Evolutionary conservation across 2,329 filamentous ascomycete species (phyloP).

Genomic region (Thielaviopsis populi): DNA sequence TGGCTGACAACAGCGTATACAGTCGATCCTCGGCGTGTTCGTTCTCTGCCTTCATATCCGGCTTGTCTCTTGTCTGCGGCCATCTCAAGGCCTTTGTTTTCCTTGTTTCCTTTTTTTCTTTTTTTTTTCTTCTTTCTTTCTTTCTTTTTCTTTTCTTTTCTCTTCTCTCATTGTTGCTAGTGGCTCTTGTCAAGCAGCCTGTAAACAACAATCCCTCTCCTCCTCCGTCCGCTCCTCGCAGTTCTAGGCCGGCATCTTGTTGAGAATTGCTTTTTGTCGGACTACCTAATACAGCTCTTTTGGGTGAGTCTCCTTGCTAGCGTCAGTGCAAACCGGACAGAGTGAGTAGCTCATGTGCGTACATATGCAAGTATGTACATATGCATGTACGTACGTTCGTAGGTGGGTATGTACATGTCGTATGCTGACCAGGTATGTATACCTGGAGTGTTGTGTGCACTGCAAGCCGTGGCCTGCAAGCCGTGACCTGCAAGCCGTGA

Average conservation of each 20-base stretch:
- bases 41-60: not conserved
- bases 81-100: not conserved
- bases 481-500: not conserved
- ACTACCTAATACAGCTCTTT: not conserved
- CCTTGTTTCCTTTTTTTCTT: not conserved
- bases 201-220: not conserved
- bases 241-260: not conserved
- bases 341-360: not conserved
- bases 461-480: not conserved
- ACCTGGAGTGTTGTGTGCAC: not conserved
- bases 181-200: not conserved
- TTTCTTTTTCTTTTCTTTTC: not conserved
- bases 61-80: not conserved
- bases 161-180: not conserved
- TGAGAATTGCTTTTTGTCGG: not conserved
- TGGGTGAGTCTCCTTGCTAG: not conserved
- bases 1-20: not conserved
- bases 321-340: not conserved
- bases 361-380: not conserved
- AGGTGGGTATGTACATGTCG: not conserved
- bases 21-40: not conserved
- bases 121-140: not conserved
- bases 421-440: not conserved
- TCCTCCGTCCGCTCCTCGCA: not conserved
- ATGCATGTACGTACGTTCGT: not conserved